Evolutionary conservation across 2,329 filamentous ascomycete species (phyloP).

Genomic region (Nannizziopsis arthrosporioides): DNA sequence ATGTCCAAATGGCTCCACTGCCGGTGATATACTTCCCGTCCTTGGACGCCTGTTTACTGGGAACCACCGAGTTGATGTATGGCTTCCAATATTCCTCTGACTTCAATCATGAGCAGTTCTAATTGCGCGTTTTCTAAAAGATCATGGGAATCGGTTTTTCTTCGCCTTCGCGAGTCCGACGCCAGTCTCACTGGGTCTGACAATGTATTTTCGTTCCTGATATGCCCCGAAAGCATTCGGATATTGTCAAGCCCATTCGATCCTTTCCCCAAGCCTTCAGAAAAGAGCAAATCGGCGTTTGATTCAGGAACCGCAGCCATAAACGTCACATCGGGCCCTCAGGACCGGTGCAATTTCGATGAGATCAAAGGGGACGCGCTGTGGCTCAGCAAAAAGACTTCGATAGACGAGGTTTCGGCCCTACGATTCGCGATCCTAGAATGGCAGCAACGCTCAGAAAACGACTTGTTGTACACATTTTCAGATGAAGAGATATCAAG

Average conservation of each 20-base stretch:
- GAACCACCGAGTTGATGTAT: constrained; percentile 69
- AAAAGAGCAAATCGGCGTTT: constrained; percentile 58
- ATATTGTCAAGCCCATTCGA: constrained; percentile 58
- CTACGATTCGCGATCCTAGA: constrained; percentile 71
- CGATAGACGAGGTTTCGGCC: constrained; percentile 70
- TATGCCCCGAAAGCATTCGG: constrained; percentile 54
- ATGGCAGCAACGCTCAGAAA: constrained; percentile 67
- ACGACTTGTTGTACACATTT: constrained; percentile 57
- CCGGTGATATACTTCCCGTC: constrained; percentile 70
- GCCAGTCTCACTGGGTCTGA: constrained; percentile 40
- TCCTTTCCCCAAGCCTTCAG: constrained; percentile 53
- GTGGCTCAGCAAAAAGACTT: constrained; percentile 70
- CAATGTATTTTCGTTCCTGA: constrained; percentile 58
- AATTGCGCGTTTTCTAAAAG: constrained; percentile 34
- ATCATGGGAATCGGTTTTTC: constrained; percentile 47
- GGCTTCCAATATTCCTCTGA: constrained; percentile 9
- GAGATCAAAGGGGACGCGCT: constrained; percentile 72
- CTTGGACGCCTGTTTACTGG: constrained; percentile 71
- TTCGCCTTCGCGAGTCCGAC: constrained; percentile 37
- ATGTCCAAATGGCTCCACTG: constrained; percentile 53
- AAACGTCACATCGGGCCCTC: constrained; percentile 58
- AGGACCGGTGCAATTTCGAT: constrained; percentile 59
- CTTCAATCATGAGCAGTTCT: constrained; percentile 12
- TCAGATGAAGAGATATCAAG: constrained; percentile 69
- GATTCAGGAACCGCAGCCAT: constrained; percentile 80